Base-by-base conservation (phyloP, 1,284 basidiomycete genomes). In the Ganoderma sp. region DNA sequence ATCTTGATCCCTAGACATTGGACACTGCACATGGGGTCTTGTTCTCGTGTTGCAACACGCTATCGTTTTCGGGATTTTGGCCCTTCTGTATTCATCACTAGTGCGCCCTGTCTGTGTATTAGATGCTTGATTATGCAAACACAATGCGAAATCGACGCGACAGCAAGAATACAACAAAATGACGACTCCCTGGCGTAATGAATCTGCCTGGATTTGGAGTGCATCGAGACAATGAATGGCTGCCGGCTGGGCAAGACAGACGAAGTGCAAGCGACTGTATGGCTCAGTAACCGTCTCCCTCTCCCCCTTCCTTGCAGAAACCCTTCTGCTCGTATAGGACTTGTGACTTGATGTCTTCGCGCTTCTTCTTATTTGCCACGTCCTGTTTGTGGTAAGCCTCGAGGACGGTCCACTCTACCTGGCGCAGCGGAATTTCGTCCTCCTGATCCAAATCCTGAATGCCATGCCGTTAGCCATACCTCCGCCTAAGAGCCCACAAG, bases 391-490 rank as follows among this genome's bases (percentile, higher is more conserved):
- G 90, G 76, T 91, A 87, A 43, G 87, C 85, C 69, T 92, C 86
- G 66, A 97, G 82, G 56, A 85, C 80, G 65, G 88, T 84, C 81
- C 91, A 90, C 45, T 93, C 89, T 39, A 94, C 90, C 78, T 91
- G 90, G 73, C 86, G 85, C 71, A 97, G 82, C 17, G 92, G 93
- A 17, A 97, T 83, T 59, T 95, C 92, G 77, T 98, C 96, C 81
- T 98, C 96, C 74, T 88, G 86, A 80, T 98, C 96, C 71, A 98
- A 87, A 79, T 98, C 96, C 96, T 98, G 78, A 5, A 59, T 43
- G 57, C 61, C 15, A 66, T 54, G 28, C 1, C 22, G 48, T 22
- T 10, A 48, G n/a, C 42, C 14, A 12, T 52, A 15, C 7, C 34
- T 32, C 56, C 25, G 19, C 14, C 22, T 34, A 61, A 4, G 22